Evolutionary conservation across 2,329 filamentous ascomycete genomes (phyloP).

Genomic region (Verticillium nubilum): DNA sequence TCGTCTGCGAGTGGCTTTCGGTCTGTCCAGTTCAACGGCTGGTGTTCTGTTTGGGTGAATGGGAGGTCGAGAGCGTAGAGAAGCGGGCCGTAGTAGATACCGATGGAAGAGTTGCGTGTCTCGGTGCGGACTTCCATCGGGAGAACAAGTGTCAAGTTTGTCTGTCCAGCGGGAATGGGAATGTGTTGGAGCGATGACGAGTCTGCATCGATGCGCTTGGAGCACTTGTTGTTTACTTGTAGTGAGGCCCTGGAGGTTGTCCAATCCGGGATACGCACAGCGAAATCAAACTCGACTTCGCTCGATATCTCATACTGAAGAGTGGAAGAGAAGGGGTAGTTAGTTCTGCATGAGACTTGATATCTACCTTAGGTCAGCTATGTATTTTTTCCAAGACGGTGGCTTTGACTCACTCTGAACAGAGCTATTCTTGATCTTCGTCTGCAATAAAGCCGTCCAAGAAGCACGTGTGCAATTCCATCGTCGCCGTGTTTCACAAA

Average conservation of each 20-base stretch:
- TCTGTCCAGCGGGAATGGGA: slow-evolving; percentile 3
- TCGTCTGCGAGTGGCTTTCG: slow-evolving; percentile 10
- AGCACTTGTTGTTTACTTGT: neutral
- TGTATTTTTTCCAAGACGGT: neutral
- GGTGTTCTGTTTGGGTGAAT: slow-evolving; percentile 12
- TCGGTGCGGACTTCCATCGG: slow-evolving; percentile 14
- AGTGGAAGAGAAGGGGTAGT: slow-evolving; percentile 31
- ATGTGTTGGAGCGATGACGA: neutral
- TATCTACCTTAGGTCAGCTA: neutral
- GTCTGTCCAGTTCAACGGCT: slow-evolving; percentile 18
- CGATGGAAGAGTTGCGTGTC: slow-evolving; percentile 27
- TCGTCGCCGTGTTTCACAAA: slow-evolving; percentile 26
- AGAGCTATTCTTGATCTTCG: slow-evolving; percentile 21
- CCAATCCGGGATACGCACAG: slow-evolving; percentile 17
- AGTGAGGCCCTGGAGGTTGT: neutral
- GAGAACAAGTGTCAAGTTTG: slow-evolving; percentile 11
- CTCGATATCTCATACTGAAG: slow-evolving; percentile 19
- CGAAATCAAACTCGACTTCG: slow-evolving; percentile 16
- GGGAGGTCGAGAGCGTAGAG: slow-evolving; percentile 35
- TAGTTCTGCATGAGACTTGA: slow-evolving; percentile 34
- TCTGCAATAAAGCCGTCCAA: slow-evolving; percentile 32
- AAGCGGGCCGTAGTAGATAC: slow-evolving; percentile 36
- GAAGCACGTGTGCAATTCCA: slow-evolving; percentile 39
- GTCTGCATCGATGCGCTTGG: neutral
- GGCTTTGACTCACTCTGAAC: slow-evolving; percentile 2